Conservation (phyloP, 805 yeast species). For the Yueomyces sp. region DNA sequence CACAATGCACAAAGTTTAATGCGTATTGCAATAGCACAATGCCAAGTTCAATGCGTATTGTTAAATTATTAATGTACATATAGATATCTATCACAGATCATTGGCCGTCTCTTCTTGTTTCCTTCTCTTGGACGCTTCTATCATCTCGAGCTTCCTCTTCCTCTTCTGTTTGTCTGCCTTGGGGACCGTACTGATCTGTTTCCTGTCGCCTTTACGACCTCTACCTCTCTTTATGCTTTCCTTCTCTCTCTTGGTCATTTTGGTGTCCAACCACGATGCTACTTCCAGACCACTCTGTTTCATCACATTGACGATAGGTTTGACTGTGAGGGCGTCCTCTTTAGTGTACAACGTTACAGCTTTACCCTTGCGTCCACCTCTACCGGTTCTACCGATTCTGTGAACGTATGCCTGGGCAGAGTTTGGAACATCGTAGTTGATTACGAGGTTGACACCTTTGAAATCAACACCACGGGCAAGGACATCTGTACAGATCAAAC, state of each 20-base stretch:
- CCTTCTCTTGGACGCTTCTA: conserved; percentile 57
- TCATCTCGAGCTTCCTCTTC: conserved; percentile 54
- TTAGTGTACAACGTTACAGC: conserved; percentile 91
- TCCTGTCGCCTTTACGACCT: conserved; percentile 35
- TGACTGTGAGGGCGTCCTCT: conserved; percentile 64
- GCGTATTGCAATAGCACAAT: too few species aligned
- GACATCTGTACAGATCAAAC: conserved; percentile 91
- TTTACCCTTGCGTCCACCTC: conserved; percentile 77
- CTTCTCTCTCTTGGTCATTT: conserved; percentile 52
- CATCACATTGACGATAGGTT: conserved; percentile 88
- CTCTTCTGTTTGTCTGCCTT: conserved; percentile 50
- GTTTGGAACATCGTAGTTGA: conserved; percentile 93
- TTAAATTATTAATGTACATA: too few species aligned
- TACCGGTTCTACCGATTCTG: conserved; percentile 96
- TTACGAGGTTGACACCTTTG: conserved; percentile 86
- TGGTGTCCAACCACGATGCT: conserved; percentile 73
- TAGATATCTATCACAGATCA: too few species aligned
- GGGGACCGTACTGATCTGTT: conserved; percentile 77
- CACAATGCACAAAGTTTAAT: too few species aligned
- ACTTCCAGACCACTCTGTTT: conserved; percentile 73
- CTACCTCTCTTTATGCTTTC: conserved; percentile 42
- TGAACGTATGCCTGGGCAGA: conserved; percentile 92
- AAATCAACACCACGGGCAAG: conserved; percentile 95
- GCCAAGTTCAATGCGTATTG: too few species aligned
- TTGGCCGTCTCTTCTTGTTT: conserved; percentile 15